Evolutionary conservation across 176 grass and related monocot species (phyloP), one percentile per base, ranked within the genome.

Genomic region (Cymbopogon citratus): DNA sequence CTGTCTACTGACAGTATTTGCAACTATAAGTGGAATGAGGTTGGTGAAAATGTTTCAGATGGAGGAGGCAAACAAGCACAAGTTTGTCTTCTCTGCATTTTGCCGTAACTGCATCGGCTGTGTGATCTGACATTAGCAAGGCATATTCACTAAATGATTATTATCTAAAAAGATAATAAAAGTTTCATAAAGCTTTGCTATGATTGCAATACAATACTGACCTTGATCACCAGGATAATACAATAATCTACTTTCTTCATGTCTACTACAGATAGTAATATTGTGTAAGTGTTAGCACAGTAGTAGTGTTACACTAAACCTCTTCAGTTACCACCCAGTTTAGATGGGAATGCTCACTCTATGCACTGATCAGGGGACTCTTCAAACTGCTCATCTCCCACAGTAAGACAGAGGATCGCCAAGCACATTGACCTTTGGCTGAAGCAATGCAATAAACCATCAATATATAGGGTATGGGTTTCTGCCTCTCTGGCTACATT

Each of bases 361-460:
- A 60, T 16, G 12, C 45, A 84, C 60, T 83, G 23, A 16, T 64
- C 75, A 99, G 92, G 96, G 39, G 54, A 99, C 77, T 79, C 91
- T 27, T 87, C 82, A 86, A 99, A 95, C 51, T 91, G 93, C 83
- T 81, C 89, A 6, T 93, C 89, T 44, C 92, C 85, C 25, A 84
- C 76, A 79, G 91, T 93, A 45, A 95, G 93, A 74, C 34, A 90
- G 82, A 87, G 87, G 76, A 91, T 95, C 3, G 77, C 83, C 52
- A 81, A 88, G 63, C 67, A 91, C 39, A 93, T 99, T 1, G 9
- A 38, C 36, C 36, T 38, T 5, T 38, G 36, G 36, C 6, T 38
- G 36, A 6, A 5, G 36, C 36, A 38, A 38, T 38, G 36, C 36
- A 38, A 38, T 38, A 38, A 38, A 38, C 36, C 36, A 6, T 38